Evolutionary conservation across 1,284 basidiomycete genomes (phyloP), one percentile per base, ranked within the genome.

Genomic region (Fomitiporia mediterranea): DNA sequence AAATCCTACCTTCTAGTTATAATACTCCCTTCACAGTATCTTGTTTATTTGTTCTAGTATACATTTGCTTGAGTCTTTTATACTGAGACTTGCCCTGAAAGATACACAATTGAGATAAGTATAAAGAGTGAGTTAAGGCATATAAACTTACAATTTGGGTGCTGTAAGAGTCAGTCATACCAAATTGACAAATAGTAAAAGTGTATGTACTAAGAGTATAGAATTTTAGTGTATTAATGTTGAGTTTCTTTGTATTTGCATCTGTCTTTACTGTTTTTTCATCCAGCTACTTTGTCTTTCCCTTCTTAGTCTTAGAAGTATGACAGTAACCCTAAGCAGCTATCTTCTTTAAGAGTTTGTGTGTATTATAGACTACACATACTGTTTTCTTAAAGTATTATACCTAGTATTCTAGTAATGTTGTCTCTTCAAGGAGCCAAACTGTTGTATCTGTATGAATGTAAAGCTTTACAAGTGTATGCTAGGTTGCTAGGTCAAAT

Each of bases 391-490:
- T 38, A 40, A 72, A 72, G 9, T 60, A 43, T 3, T 62, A 64
- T 1, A 68, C 47, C 0, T 47, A 11, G 0, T 34, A 8, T 0
- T 69, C 69, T 1, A 71, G 56, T 4, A 43, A 51, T 1, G 68
- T 71, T 0, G 55, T 53, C 0, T 27, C 11, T 0, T 67, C 59
- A 0, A 73, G 61, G 1, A 60, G 17, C 0, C 52, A 8, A 0
- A 54, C 5, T 5, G 42, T 54, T 15, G 19, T 42, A 6, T 67
- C 65, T 0, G 69, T 69, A 35, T 72, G 71, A 38, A 68, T 54
- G 8, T 67, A 61, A 9, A 72, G 64, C 52, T 73, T 74, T 0
- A 68, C 70, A 0, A 72, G 60, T 0, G 54, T 54, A 50, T 73
- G 70, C 69, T 67, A 72, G 30, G 63, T 60, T 7, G 63, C 63